phyloP scores from a whole-genome alignment of 371 early-diverging fungal genomes.

The Mortierella sp. region DNA sequence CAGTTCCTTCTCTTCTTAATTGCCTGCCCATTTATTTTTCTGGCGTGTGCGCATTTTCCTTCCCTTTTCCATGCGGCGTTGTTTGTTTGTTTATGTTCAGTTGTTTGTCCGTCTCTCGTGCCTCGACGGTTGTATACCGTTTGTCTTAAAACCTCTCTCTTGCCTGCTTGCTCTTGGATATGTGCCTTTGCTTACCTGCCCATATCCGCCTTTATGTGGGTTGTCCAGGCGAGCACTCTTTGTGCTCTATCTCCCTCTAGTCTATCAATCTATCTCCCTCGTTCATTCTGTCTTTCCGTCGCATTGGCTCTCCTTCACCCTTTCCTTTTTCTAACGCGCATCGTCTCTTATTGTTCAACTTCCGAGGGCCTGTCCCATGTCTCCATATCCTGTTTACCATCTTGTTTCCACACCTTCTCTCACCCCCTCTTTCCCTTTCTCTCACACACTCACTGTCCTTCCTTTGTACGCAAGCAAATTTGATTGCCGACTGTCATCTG shows the following conservation, averaged over 20 bases:
- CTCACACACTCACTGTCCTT: too few species aligned
- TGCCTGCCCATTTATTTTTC: background rate
- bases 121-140: background rate
- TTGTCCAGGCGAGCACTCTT: background rate
- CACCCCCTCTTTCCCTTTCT: background rate
- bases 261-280: background rate
- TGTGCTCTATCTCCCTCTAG: background rate
- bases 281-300: background rate
- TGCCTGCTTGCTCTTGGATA: background rate
- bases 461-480: too few species aligned
- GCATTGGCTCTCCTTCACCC: background rate
- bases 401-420: background rate
- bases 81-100: background rate
- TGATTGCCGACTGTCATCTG: background rate
- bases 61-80: background rate
- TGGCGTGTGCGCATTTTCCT: background rate
- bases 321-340: background rate
- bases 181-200: background rate
- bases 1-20: background rate
- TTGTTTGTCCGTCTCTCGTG: background rate
- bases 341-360: background rate
- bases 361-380: background rate
- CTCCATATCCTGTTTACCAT: background rate
- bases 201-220: background rate
- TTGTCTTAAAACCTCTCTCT: background rate